Evolutionary conservation across 768 basidiomycete genomes (phyloP).

Genomic region (Lactifluus hygrophoroides): DNA sequence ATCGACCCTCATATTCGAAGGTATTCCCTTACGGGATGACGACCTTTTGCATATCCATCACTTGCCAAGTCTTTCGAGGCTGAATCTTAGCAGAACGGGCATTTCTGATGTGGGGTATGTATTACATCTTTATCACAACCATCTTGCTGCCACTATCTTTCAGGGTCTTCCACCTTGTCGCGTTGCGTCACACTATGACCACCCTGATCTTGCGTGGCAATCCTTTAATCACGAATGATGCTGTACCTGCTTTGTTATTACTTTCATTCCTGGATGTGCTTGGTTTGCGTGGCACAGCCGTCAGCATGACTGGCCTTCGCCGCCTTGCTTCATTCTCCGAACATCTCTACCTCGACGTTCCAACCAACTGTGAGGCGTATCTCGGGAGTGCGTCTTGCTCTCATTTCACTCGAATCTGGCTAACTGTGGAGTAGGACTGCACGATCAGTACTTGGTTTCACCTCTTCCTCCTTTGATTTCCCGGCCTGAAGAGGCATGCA

Average conservation of each 20-base stretch:
- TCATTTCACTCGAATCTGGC: neutral
- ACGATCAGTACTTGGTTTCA: slow-evolving; percentile 39
- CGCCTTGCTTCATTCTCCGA: slow-evolving; percentile 36
- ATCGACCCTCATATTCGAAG: neutral
- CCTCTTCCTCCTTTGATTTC: slow-evolving; percentile 43
- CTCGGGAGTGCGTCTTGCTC: slow-evolving; percentile 37
- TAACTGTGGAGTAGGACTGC: slow-evolving; percentile 31
- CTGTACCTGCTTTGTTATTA: slow-evolving; percentile 44
- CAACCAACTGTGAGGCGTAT: slow-evolving; percentile 43
- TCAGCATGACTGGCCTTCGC: slow-evolving; percentile 52
- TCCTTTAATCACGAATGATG: slow-evolving; percentile 45
- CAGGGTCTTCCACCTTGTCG: slow-evolving; percentile 50
- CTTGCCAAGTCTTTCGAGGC: neutral
- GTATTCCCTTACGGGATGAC: neutral
- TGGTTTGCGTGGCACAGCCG: slow-evolving; percentile 42
- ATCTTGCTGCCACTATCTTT: neutral
- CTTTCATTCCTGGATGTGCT: slow-evolving; percentile 42
- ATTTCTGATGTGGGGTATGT: neutral
- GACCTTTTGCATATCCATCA: slow-evolving; percentile 1
- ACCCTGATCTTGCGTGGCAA: slow-evolving; percentile 48
- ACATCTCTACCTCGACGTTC: slow-evolving; percentile 45
- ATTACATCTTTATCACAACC: neutral
- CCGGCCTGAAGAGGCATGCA: slow-evolving; percentile 32
- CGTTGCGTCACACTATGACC: slow-evolving; percentile 45
- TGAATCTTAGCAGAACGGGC: slow-evolving; percentile 38